A percentile compares a stretch with the other conserved stretches of the same genome.
phyloP scores from a whole-genome alignment of 2,329 filamentous ascomycete genomes.

The Neofusicoccum kwambonambiense region DNA sequence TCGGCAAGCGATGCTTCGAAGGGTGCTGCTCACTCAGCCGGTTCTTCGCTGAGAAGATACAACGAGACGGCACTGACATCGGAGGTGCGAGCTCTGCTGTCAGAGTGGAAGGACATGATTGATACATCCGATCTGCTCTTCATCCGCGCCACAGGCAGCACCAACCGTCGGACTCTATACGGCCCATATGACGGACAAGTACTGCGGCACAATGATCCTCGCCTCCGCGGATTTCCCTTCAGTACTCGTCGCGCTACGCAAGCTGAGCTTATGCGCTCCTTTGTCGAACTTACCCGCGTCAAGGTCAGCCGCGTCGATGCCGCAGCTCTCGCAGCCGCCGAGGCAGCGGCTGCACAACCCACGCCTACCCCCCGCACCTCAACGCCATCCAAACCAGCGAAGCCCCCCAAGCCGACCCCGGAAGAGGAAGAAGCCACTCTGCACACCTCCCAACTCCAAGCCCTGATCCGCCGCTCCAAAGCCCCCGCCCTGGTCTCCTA shows the following conservation, averaged over 20 bases:
- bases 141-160: constrained; percentile 81
- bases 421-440: constrained; percentile 79
- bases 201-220: constrained; percentile 71
- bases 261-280: constrained; percentile 89
- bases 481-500: constrained; percentile 84
- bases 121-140: constrained; percentile 84
- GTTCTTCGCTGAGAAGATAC: constrained; percentile 83
- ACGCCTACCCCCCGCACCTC: constrained; percentile 28
- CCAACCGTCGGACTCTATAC: constrained; percentile 83
- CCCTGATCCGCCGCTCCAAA: constrained; percentile 84
- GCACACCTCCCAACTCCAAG: constrained; percentile 86
- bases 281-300: constrained; percentile 87
- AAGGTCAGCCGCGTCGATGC: constrained; percentile 80
- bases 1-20: constrained; percentile 94
- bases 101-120: constrained; percentile 82
- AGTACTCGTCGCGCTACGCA: constrained; percentile 89
- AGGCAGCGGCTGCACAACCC: constrained; percentile 39
- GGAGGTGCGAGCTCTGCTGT: constrained; percentile 79
- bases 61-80: constrained; percentile 87
- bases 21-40: constrained; percentile 89
- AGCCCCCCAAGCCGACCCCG: constrained; percentile 65
- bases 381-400: constrained; percentile 46
- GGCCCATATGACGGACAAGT: constrained; percentile 89
- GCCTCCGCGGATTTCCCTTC: constrained; percentile 87
- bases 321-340: constrained; percentile 53